Base-by-base conservation (phyloP, 2,329 filamentous ascomycete genomes). In the Microdochium trichocladiopsis region DNA sequence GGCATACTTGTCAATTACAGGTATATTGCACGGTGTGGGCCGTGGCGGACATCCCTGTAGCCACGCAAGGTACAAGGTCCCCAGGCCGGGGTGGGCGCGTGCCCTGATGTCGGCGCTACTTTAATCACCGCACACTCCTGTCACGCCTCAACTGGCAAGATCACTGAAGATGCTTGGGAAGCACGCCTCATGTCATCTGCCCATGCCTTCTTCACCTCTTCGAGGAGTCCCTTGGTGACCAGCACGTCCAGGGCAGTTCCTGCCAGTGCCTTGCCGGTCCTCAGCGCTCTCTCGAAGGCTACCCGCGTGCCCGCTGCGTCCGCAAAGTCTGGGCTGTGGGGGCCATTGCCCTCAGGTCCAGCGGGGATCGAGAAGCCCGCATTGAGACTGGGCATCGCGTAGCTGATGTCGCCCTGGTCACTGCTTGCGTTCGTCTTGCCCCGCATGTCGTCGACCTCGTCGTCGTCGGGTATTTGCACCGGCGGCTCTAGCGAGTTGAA, bases 331-430 rank as follows among this genome's bases (percentile, higher is more conserved):
- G 74, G 72, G 8, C 72, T 84, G 54, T 80, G 80, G 18, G 79
- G 78, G 0, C 76, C 73, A 12, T 63, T 65, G 1, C 70, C 71
- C 2, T 69, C 67, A 2, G 68, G 66, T 0, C 74, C 72, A 2
- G 77, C 71, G 16, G 66, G 67, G 53, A 83, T 80, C 24, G 70
- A 69, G 58, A 82, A 83, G 6, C 74, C 73, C 1, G 72, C 68
- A 52, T 71, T 77, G 36, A 84, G 61, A 51, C 75, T 79, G 37
- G 80, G 82, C 69, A 83, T 72, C 1, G 71, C 76, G 58, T 83
- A 76, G 56, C 76, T 81, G 51, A 84, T 64, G 55, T 84, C 73
- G 0, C 81, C 82, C 64, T 83, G 79, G 59, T 84, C 81, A 0
- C 79, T 82, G 56, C 77, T 80, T 4, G 80, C 79, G 58, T 69